These are phyloP conservation scores for Boletus rufocinnamomeus DNA, from an alignment of 768 basidiomycete genomes.

Conservation along the genomic window DNA sequence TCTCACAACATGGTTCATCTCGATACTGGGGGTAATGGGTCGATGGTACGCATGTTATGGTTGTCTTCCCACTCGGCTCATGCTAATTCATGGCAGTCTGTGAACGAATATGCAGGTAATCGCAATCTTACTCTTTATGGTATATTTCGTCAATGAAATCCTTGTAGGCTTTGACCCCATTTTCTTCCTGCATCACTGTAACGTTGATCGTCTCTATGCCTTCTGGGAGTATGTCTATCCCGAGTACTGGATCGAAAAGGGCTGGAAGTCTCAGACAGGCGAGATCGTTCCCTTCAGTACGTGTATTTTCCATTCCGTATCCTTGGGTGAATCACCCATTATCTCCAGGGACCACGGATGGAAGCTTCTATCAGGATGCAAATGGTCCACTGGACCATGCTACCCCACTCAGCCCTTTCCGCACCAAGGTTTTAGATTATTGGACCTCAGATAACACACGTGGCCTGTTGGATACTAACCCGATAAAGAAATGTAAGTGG, in stretches of 20 bases:
- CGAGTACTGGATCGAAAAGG: conserved; percentile 15
- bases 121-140: background rate
- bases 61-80: background rate
- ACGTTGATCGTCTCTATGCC: conserved; percentile 22
- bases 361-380: conserved; percentile 2
- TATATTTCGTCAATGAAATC: background rate
- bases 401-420: conserved; percentile 18
- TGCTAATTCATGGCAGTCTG: conserved; percentile 6
- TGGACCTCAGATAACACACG: conserved; percentile 20
- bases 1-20: conserved; percentile 24
- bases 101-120: conserved; percentile 25
- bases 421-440: background rate
- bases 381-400: background rate
- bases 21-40: conserved; percentile 18
- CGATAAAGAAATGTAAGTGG: conserved; percentile 9
- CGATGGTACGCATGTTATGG: conserved; percentile 13
- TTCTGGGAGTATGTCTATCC: conserved; percentile 28
- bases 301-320: background rate
- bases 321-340: background rate
- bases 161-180: conserved; percentile 19
- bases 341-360: conserved; percentile 1
- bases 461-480: background rate
- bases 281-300: conserved; percentile 8
- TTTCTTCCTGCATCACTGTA: conserved; percentile 23
- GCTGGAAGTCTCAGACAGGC: conserved; percentile 16